A percentile compares a stretch with the other conserved stretches of the same genome.
These are phyloP conservation scores for Anastatica hierochuntica DNA, from an alignment of 345 rosid genomes.

Conservation along the genomic window DNA sequence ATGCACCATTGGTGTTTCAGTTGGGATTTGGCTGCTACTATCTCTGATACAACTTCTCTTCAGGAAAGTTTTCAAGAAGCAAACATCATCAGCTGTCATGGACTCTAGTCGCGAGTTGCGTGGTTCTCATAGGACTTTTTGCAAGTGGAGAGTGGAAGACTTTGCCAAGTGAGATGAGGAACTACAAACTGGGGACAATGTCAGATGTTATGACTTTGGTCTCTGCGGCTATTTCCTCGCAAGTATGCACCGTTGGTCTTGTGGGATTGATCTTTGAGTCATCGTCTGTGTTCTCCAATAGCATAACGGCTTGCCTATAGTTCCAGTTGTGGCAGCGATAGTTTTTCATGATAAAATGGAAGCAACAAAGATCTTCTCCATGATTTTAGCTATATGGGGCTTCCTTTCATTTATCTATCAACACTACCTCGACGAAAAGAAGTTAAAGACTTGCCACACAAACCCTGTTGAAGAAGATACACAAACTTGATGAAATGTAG, in stretches of 20 bases:
- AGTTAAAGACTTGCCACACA: not conserved
- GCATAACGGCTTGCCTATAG: conserved; percentile 42
- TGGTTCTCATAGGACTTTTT: conserved; percentile 33
- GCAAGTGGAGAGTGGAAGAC: conserved; percentile 48
- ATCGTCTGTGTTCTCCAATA: conserved; percentile 19
- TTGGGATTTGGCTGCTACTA: conserved; percentile 29
- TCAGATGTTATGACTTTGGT: conserved; percentile 34
- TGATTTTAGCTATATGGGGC: conserved; percentile 53
- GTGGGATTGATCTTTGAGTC: conserved; percentile 25
- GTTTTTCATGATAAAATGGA: conserved; percentile 48
- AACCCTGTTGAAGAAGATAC: conserved; percentile 7
- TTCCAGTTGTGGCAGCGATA: conserved; percentile 24
- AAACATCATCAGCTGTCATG: conserved; percentile 30
- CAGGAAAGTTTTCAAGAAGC: conserved; percentile 24
- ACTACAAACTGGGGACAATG: conserved; percentile 32
- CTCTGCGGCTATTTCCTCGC: conserved; percentile 36
- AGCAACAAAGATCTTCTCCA: conserved; percentile 45
- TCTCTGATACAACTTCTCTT: conserved; percentile 35
- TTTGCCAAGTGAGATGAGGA: conserved; percentile 34
- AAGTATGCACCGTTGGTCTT: conserved; percentile 32
- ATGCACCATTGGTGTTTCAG: conserved; percentile 38
- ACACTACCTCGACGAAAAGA: too few species aligned
- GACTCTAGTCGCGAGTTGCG: conserved; percentile 28
- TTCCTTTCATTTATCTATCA: conserved; percentile 49
- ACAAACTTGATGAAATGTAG: conserved; percentile 8